phyloP scores from a whole-genome alignment of 805 yeast species.

The Lachancea quebecensis region DNA sequence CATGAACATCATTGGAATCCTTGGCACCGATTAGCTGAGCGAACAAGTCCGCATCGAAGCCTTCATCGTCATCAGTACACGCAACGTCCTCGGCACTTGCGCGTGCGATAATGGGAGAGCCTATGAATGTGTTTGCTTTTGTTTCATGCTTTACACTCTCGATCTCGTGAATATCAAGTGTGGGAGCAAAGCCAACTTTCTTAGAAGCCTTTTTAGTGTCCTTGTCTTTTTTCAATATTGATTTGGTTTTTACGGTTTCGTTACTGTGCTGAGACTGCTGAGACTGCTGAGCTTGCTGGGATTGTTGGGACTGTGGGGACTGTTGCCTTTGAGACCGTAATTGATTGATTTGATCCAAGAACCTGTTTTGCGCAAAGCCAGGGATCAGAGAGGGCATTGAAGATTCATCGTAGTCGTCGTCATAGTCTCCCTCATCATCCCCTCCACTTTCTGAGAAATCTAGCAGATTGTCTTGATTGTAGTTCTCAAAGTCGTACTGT shows the following conservation, averaged over 20 bases:
- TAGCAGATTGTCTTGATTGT: constrained; percentile 1
- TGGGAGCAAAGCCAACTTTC: constrained; percentile 28
- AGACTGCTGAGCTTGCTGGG: too few relatives aligned
- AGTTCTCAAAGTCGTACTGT: constrained; percentile 21
- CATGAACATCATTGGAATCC: constrained; percentile 28
- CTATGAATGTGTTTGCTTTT: constrained; percentile 24
- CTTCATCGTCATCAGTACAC: constrained; percentile 9
- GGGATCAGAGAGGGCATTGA: constrained; percentile 19
- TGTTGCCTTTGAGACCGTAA: constrained; percentile 11
- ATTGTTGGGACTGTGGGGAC: too few relatives aligned
- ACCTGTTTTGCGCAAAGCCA: constrained; percentile 21
- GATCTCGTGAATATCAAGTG: constrained; percentile 29
- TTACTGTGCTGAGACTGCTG: background rate
- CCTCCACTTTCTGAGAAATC: background rate
- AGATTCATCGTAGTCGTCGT: constrained; percentile 12
- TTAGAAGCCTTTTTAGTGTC: constrained; percentile 17
- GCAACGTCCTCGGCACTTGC: background rate
- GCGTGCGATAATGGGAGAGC: constrained; percentile 1
- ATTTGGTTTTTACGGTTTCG: background rate
- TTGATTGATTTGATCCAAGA: constrained; percentile 23
- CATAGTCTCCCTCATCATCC: constrained; percentile 17
- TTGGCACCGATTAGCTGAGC: constrained; percentile 29
- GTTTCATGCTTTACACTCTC: constrained; percentile 30
- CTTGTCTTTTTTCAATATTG: constrained; percentile 6
- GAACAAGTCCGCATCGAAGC: constrained; percentile 29